Base-by-base conservation (phyloP, 306 rosid genomes). In the Delonix regia region DNA sequence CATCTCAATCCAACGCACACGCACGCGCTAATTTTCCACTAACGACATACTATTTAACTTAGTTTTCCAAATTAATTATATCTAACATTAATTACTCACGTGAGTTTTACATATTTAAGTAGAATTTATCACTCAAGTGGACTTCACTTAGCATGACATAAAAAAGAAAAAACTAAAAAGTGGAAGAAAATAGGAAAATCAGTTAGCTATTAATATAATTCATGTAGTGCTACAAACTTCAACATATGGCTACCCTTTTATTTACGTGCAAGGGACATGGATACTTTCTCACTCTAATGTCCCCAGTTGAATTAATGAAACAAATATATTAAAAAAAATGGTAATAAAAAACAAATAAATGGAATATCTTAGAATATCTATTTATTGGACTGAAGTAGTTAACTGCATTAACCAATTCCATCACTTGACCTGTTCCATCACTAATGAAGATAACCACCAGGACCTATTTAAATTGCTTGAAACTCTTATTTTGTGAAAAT, bases 401-500 rank as follows among this genome's bases (percentile, higher is more conserved):
- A 85, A 57, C 42, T 89, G 93, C 0, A 85, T 34, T 74, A 38
- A 64, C 98, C 93, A 91, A 57, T 86, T 87, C 99, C 99, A 95
- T 89, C 61, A 95, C 96, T 87, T 87, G 87, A 47, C 99, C 99
- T 2, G 98, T 86, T 80, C 93, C 99, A 42, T 92, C 98, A 27
- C 98, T 98, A 0, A 98, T 92, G 85, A 95, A 95, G 88, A 95
- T 91, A 60, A 95, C 92, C 89, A 21, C 92, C 85, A 1, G 99
- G 99, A 51, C 99, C 99, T 1, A 45, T 45, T 80, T 95, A 93
- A 56, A 95, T 90, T 28, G 97, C 91, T 76, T 96, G 85, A 14
- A 88, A 89, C 78, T 95, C 99, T 85, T 88, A 83, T 69, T 89
- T 93, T 3, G 93, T 71, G 48, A 83, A 86, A 79, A 95, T 85